These are phyloP conservation scores for Fermentozyma sake DNA, from an alignment of 1,139 yeast genomes.

Conservation along the genomic window DNA sequence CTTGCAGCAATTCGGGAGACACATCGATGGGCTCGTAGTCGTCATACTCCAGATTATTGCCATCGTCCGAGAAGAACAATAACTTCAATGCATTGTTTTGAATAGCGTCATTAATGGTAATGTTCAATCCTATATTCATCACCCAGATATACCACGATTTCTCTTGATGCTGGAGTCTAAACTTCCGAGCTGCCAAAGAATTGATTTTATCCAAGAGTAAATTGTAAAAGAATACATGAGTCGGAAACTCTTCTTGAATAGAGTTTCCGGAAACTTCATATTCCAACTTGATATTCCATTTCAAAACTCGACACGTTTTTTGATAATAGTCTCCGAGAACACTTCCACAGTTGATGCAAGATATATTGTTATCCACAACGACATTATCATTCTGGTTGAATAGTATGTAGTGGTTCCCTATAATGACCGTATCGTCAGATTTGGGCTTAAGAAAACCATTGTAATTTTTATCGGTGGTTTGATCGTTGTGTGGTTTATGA, in stretches of 20 bases:
- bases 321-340: conserved; percentile 30
- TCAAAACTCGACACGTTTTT: conserved; percentile 38
- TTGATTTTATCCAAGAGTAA: conserved; percentile 42
- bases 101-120: conserved; percentile 8
- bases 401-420: conserved; percentile 58
- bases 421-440: conserved; percentile 33
- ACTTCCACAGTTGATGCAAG: conserved; percentile 27
- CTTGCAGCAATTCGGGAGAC: conserved; percentile 12
- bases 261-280: conserved; percentile 9
- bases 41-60: conserved; percentile 5
- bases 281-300: conserved; percentile 53
- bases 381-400: conserved; percentile 23
- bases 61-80: conserved; percentile 11
- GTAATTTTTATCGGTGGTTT: conserved; percentile 19
- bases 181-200: conserved; percentile 41
- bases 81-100: conserved; percentile 14
- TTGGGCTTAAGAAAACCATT: conserved; percentile 44
- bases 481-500: conserved; percentile 65
- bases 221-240: conserved; percentile 34
- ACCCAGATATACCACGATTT: conserved; percentile 17
- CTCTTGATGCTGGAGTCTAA: conserved; percentile 27
- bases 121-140: conserved; percentile 16
- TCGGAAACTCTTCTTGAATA: conserved; percentile 23
- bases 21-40: conserved; percentile 16
- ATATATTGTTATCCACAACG: conserved; percentile 7